Percentiles rank a stretch among this genome's conserved stretches.
Evolutionary conservation across 2,329 filamentous ascomycete genomes (phyloP).

Genomic region (Monosporascus sp.): DNA sequence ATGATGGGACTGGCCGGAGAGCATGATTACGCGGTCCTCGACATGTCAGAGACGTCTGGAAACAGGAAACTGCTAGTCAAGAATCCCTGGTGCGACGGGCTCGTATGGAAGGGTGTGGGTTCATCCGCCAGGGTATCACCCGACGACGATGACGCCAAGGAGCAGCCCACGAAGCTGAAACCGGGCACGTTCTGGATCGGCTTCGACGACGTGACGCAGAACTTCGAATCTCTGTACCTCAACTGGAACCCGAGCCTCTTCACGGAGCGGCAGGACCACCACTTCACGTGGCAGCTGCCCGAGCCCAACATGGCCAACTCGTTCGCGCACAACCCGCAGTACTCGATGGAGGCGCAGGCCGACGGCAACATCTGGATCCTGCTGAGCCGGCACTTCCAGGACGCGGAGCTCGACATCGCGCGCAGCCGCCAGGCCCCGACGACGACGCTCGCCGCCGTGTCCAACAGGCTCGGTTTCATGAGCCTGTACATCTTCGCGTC

Average conservation of each 20-base stretch:
- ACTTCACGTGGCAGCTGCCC: conserved; percentile 74
- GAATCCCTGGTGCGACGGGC: conserved; percentile 89
- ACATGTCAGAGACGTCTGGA: conserved; percentile 59
- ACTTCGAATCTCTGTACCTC: conserved; percentile 93
- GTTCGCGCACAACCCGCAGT: conserved; percentile 64
- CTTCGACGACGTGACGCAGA: conserved; percentile 78
- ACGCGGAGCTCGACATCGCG: conserved; percentile 54
- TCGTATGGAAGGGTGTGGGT: conserved; percentile 59
- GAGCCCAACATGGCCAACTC: conserved; percentile 44
- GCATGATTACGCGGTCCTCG: conserved; percentile 89
- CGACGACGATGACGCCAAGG: conserved; percentile 8
- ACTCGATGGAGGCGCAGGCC: conserved; percentile 55
- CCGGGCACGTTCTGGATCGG: conserved; percentile 93
- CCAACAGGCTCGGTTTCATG: conserved; percentile 70
- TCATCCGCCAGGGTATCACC: conserved; percentile 21
- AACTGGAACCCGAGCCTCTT: conserved; percentile 96
- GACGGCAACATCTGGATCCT: conserved; percentile 74
- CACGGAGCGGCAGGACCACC: conserved; percentile 73
- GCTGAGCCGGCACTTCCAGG: conserved; percentile 79
- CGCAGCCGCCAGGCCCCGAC: conserved; percentile 26
- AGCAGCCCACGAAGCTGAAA: conserved; percentile 27
- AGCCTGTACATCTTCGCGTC: conserved; percentile 75
- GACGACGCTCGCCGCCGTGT: conserved; percentile 34
- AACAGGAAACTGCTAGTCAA: conserved; percentile 75
- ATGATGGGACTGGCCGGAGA: conserved; percentile 78